phyloP scores from a whole-genome alignment of 2,329 filamentous ascomycete species.

The Aureobasidium lini region DNA sequence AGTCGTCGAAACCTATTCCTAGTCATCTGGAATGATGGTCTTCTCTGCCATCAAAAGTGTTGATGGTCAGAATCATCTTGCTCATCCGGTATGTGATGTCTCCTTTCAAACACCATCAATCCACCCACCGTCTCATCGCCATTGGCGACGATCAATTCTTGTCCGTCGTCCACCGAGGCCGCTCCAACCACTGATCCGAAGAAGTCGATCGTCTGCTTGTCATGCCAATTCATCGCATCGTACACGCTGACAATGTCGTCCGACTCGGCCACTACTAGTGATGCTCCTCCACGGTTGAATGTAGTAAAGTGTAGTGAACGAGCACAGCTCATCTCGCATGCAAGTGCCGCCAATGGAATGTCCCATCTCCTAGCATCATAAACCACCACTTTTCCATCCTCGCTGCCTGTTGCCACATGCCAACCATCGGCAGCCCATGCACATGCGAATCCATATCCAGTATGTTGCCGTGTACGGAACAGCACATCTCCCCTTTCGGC shows the following conservation, averaged over 20 bases:
- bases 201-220: constrained; percentile 64
- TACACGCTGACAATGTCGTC: constrained; percentile 67
- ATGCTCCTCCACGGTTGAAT: constrained; percentile 52
- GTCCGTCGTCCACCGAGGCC: constrained; percentile 58
- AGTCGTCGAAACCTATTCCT: neutral
- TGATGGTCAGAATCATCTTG: neutral
- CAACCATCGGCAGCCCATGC: constrained; percentile 74
- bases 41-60: neutral
- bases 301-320: constrained; percentile 67
- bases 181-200: constrained; percentile 70
- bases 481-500: constrained; percentile 56
- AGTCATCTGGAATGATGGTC: neutral
- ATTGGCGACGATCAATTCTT: constrained; percentile 61
- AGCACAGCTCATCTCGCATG: constrained; percentile 57
- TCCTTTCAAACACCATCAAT: constrained; percentile 29
- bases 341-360: constrained; percentile 47
- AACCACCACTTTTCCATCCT: constrained; percentile 65
- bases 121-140: constrained; percentile 60
- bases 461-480: constrained; percentile 51
- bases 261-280: constrained; percentile 67
- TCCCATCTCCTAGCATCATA: constrained; percentile 70
- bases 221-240: constrained; percentile 53
- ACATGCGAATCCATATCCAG: constrained; percentile 70
- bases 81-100: neutral
- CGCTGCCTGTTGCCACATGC: constrained; percentile 68